Evolutionary conservation across 257 asterid genomes (phyloP), one percentile per base, ranked within the genome.

Genomic region (Echium plantagineum): DNA sequence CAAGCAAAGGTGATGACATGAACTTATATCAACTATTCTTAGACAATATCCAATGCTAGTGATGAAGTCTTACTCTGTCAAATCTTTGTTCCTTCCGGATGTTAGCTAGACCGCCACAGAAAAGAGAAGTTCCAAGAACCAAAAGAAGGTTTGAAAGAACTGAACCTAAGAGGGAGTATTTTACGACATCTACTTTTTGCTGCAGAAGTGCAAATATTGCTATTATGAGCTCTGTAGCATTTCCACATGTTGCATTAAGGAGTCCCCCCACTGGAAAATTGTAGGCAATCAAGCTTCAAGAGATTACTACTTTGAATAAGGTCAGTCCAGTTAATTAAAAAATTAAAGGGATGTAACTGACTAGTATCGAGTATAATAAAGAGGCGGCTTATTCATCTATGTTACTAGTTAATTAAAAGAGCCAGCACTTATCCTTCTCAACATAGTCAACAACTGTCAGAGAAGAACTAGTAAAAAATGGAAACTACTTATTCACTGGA

Each of bases 231-330:
- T 91, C 98, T 0, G 98, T 91, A 0, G 95, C 96, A 74, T 91
- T 91, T 57, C 98, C 98, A 73, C 97, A 91, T 24, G 98, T 91
- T 26, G 98, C 98, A 71, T 91, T 91, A 56, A 91, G 70, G 57
- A 91, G 97, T 32, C 98, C 98, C 38, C 98, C 98, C 71, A 88
- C 98, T 91, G 89, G 62, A 72, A 68, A 38, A 59, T 6, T 19
- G 48, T 5, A 24, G 13, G 22, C 2, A 55, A 21, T 8, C 24
- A 55, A 9, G 26, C 26, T 3, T 8, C 24, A 55, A 9, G 26
- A 1, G 2, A 55, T 55, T 55, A 21, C 35, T 55, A 5, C 2
- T 31, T 17, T 30, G 6, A 57, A 56, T 21, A 21, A 5, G 46
- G 9, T 18, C n/a, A n/a, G n/a, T n/a, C n/a, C n/a, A n/a, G n/a